Percentiles rank a stretch among this genome's conserved stretches.
phyloP scores from a whole-genome alignment of 768 basidiomycete species.

The Phaffia australis region DNA sequence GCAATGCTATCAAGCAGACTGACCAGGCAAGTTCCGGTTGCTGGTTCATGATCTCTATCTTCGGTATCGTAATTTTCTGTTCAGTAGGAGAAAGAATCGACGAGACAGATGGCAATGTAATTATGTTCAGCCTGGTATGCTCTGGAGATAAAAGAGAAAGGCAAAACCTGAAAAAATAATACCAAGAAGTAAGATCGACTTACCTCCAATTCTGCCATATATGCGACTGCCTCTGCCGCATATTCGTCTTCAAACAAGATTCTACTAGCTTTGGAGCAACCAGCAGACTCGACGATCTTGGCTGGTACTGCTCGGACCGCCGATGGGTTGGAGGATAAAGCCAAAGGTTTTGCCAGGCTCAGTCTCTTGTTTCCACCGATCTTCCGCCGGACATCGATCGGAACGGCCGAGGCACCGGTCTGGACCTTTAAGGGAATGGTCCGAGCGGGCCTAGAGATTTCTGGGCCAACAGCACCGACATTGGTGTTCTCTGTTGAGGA shows the following conservation, averaged over 20 bases:
- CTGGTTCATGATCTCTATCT: slow-evolving; percentile 90
- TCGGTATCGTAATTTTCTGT: slow-evolving; percentile 49
- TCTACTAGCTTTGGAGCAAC: slow-evolving; percentile 29
- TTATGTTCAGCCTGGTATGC: not conserved
- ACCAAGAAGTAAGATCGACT: slow-evolving; percentile 35
- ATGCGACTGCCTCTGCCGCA: slow-evolving; percentile 74
- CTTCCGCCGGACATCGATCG: not conserved
- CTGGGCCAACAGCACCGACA: not conserved
- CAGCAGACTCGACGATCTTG: not conserved
- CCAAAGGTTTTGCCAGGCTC: no score
- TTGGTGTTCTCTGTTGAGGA: not conserved
- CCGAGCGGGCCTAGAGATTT: no score
- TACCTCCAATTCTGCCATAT: slow-evolving; percentile 99
- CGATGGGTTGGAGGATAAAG: no score
- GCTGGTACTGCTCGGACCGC: not conserved
- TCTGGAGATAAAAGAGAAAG: not conserved
- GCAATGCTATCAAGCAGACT: no score
- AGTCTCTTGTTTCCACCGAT: no score
- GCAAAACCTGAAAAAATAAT: not conserved
- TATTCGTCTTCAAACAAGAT: slow-evolving; percentile 89
- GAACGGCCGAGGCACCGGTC: not conserved
- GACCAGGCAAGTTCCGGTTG: slow-evolving; percentile 69
- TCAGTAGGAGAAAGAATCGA: no score
- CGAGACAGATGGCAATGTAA: not conserved
- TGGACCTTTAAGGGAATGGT: not conserved